Evolutionary conservation across 1,139 yeast species (phyloP).

Genomic region (Pichia cactophila): DNA sequence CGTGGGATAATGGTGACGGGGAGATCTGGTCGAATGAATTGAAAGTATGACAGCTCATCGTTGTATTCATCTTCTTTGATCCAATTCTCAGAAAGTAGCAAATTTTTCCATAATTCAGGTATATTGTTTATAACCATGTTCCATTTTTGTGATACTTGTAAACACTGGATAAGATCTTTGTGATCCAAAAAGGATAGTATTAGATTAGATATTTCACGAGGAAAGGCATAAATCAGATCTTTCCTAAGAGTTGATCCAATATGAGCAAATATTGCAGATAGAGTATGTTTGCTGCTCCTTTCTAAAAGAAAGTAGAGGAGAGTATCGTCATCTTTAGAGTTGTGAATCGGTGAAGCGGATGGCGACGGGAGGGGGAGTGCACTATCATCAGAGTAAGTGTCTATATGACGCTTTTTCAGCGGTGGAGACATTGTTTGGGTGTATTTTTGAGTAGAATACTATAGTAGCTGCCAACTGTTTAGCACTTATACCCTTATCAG

Average conservation of each 20-base stretch:
- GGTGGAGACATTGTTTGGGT: background rate
- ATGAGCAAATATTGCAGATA: conserved; percentile 58
- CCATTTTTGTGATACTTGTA: conserved; percentile 71
- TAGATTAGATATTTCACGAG: conserved; percentile 66
- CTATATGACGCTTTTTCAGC: background rate
- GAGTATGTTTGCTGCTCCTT: conserved; percentile 55
- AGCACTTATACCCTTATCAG: background rate
- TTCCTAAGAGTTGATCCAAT: conserved; percentile 58
- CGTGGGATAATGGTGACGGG: conserved; percentile 28
- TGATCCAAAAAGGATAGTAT: conserved; percentile 65
- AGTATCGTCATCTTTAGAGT: conserved; percentile 23
- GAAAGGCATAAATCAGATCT: conserved; percentile 65
- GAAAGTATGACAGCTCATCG: conserved; percentile 27
- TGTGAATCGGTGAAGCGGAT: conserved; percentile 56
- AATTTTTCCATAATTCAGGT: conserved; percentile 52
- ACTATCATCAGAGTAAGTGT: conserved; percentile 3
- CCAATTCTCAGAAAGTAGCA: conserved; percentile 48
- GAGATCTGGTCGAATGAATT: conserved; percentile 7
- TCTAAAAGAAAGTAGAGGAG: conserved; percentile 43
- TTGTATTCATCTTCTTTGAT: conserved; percentile 34
- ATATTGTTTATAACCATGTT: conserved; percentile 34
- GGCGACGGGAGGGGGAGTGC: conserved; percentile 56
- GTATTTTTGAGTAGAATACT: too few relatives aligned
- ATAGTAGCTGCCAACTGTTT: background rate
- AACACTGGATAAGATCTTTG: conserved; percentile 51